These are phyloP conservation scores for Geotrichum bryndzae DNA, from an alignment of 1,139 yeast species.

Conservation along the genomic window DNA sequence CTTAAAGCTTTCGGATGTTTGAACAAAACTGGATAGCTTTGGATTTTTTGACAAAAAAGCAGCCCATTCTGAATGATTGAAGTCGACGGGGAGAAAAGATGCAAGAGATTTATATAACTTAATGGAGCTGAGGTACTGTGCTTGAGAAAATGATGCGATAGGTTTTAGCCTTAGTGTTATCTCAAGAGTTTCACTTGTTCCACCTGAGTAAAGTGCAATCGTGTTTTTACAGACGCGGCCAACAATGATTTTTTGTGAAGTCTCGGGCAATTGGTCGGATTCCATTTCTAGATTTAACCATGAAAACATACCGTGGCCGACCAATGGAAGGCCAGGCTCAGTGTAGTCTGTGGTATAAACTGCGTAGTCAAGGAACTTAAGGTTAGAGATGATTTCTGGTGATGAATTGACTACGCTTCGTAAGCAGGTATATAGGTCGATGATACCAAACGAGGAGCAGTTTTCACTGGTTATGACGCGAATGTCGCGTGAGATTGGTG, in stretches of 20 bases:
- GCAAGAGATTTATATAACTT: conserved; percentile 20
- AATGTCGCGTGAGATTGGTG: conserved; percentile 23
- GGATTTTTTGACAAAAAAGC: conserved; percentile 17
- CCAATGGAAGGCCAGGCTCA: conserved; percentile 37
- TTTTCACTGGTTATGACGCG: conserved; percentile 28
- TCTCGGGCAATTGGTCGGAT: neutral
- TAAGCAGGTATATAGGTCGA: conserved; percentile 34
- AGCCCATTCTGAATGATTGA: conserved; percentile 24
- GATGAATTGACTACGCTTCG: conserved; percentile 32
- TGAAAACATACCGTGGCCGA: conserved; percentile 37
- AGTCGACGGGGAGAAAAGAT: conserved; percentile 19
- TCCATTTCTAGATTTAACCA: conserved; percentile 11
- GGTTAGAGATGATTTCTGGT: conserved; percentile 35
- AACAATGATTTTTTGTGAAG: neutral
- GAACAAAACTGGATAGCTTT: neutral
- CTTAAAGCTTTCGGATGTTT: neutral
- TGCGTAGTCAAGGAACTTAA: conserved; percentile 33
- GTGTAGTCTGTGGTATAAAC: conserved; percentile 39
- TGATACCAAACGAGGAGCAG: conserved; percentile 29
- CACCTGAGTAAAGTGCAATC: conserved; percentile 6
- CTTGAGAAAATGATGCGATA: conserved; percentile 20
- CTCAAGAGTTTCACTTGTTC: conserved; percentile 10
- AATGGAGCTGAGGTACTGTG: conserved; percentile 20
- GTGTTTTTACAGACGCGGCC: conserved; percentile 9
- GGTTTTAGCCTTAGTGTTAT: conserved; percentile 25